Base-by-base conservation (phyloP, 352 stramenopile species). In the Phytophthora pisi region DNA sequence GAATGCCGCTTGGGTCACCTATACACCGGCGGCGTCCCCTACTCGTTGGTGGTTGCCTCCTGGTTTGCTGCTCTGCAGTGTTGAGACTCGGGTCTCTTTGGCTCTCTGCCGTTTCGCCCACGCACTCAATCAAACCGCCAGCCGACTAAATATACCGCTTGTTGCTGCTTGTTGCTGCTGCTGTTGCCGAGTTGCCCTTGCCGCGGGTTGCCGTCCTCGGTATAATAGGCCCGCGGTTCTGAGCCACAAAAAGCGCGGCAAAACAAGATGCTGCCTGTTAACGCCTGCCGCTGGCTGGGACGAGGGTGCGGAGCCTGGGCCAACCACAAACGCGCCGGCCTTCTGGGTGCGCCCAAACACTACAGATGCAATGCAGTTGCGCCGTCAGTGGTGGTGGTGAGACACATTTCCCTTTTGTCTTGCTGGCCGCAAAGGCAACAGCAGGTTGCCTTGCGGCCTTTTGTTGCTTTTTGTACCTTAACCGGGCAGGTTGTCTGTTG, bases 1-100 rank as follows among this genome's bases (percentile, higher is more conserved):
- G 47, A 75, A 77, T 79, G 76, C 47, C 76, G 60, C 64, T 77
- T 78, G 57, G 47, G 61, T 81, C 77, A 84, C 77, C 77, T 85
- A 85, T 51, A 73, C 77, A 64, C 74, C 18, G 38, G 20, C 40
- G 49, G 31, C 31, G 46, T 77, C 68, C 71, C 68, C 64, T 78
- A 72, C 64, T 77, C 57, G 68, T 78, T 64, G 59, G 24, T 57
- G 52, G 54, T 68, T 64, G 53, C 31, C 62, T 61, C 20, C 61
- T 64, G 34, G 31, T 38, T 20, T 20, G 20, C 20, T 20, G 20
- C 20, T 20, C 20, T 38, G 31, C 31, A 66, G 53, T 43, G 50
- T 62, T 72, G 47, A 50, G 47, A 59, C 53, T 57, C 30, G 58
- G 54, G 57, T 72, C 62, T 75, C 52, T 75, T 50, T 64, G 57